phyloP scores from a whole-genome alignment of 2,329 filamentous ascomycete genomes.

The Neopestalotiopsis sp. region DNA sequence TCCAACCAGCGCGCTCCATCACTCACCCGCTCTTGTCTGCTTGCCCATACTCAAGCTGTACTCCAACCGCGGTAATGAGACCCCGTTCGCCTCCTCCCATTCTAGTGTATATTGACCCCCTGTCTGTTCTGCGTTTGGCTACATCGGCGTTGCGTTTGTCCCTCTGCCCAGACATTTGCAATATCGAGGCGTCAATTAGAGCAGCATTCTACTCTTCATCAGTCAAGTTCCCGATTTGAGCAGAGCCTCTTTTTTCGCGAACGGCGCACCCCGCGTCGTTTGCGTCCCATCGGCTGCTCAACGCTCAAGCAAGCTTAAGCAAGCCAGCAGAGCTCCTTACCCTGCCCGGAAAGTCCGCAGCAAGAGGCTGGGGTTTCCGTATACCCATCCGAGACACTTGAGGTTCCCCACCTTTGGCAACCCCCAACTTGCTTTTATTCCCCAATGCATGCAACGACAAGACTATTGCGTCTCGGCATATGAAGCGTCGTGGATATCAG shows the following conservation, averaged over 20 bases:
- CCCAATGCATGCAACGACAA: slow-evolving; percentile 4
- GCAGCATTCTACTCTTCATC: not conserved
- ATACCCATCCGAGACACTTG: not conserved
- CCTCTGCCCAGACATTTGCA: not conserved
- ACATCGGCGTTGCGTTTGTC: not conserved
- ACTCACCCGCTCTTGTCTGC: not conserved
- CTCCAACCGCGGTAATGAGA: not conserved
- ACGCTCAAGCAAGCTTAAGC: no score
- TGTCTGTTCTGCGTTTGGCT: not conserved
- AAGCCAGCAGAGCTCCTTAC: not conserved
- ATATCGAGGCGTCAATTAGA: not conserved
- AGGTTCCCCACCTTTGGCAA: not conserved
- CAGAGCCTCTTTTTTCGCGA: not conserved
- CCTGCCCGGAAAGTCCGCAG: slow-evolving; percentile 2
- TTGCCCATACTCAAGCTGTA: not conserved
- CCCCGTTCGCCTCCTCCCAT: not conserved
- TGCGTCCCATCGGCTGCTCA: not conserved
- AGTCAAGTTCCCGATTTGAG: not conserved
- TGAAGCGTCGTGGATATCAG: not conserved
- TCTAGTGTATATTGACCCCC: not conserved
- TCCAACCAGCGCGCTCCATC: slow-evolving; percentile 2
- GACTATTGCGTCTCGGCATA: slow-evolving; percentile 2
- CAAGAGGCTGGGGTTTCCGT: not conserved
- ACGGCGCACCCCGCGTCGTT: not conserved
- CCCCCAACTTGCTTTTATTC: slow-evolving; percentile 1